Evolutionary conservation across 1,139 yeast genomes (phyloP), one percentile per base, ranked within the genome.

Genomic region (Debaryomyces fabryi): DNA sequence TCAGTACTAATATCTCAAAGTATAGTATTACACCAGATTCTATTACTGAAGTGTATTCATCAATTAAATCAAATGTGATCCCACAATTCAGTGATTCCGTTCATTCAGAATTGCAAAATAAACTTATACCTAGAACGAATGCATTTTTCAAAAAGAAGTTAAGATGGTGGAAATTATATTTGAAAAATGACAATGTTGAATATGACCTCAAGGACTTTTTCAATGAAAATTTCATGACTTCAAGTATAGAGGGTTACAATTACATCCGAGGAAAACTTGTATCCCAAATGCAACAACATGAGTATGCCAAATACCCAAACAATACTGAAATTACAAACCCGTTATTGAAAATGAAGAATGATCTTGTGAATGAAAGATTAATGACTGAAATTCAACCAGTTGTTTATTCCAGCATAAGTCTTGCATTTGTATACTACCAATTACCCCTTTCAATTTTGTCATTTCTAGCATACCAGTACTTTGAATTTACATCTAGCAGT

Each of bases 101-200:
- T 45, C 79, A 76, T 54, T 51, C 63, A 3, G 81, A 76, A 50
- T 60, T 76, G 13, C 79, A 74, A 51, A 54, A 61, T 33, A 54
- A 58, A 3, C 67, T 76, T 40, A 63, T 65, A 8, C 79, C 80
- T 1, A 49, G 56, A 3, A 65, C 75, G 1, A 53, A 54, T 6
- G 53, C 49, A 1, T 73, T 65, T 49, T 73, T 76, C 61, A 57
- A 53, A 8, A 59, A 56, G 24, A 66, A 62, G 18, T 64, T 76
- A 39, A 56, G 59, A 25, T 76, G 81, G 81, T 76, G 78, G 77
- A 74, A 66, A 52, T 60, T 76, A 16, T 76, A 76, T 55, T 65
- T 63, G 49, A 69, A 67, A 44, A 76, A 76, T 51, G 81, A 76
- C 50, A 75, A 76, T 51, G 75, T 76, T 13, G 79, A 75, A 58